These are phyloP conservation scores for Sordariomycetes sp. DNA, from an alignment of 2,329 filamentous ascomycete species.

Conservation along the genomic window DNA sequence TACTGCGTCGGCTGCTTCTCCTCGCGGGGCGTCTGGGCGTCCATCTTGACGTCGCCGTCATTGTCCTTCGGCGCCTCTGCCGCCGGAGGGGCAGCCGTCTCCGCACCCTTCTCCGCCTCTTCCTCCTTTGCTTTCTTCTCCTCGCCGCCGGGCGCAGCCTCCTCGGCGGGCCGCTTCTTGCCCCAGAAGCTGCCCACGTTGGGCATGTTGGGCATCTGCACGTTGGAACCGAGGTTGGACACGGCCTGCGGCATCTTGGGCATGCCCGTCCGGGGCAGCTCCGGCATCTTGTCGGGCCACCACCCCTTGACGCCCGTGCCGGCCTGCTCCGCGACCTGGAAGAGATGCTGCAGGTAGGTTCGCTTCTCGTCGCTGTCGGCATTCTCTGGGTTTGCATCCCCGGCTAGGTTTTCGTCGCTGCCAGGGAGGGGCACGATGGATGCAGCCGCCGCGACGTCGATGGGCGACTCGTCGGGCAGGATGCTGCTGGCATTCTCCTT, in stretches of 20 bases:
- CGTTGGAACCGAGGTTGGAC: slow-evolving; percentile 12
- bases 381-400: slow-evolving; percentile 17
- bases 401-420: slow-evolving; percentile 21
- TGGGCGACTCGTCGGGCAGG: slow-evolving; percentile 32
- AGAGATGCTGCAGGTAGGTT: slow-evolving; percentile 39
- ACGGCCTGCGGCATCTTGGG: slow-evolving; percentile 20
- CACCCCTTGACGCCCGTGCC: slow-evolving; percentile 35
- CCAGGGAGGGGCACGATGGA: slow-evolving; percentile 39
- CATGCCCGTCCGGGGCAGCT: slow-evolving; percentile 23
- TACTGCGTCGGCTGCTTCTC: too few species aligned
- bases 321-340: slow-evolving; percentile 37
- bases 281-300: slow-evolving; percentile 32
- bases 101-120: background rate
- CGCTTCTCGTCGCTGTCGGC: slow-evolving; percentile 24
- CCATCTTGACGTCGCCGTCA: too few species aligned
- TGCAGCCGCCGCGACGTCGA: slow-evolving; percentile 44
- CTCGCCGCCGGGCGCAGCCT: background rate
- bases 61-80: too few species aligned
- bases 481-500: slow-evolving; percentile 6
- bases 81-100: too few species aligned
- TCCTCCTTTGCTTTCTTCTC: too few species aligned
- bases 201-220: slow-evolving; percentile 18
- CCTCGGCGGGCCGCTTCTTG: slow-evolving; percentile 7
- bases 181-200: slow-evolving; percentile 20
- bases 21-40: too few species aligned